Conservation (phyloP, 1,284 basidiomycete species). For the Sutorius eximius region DNA sequence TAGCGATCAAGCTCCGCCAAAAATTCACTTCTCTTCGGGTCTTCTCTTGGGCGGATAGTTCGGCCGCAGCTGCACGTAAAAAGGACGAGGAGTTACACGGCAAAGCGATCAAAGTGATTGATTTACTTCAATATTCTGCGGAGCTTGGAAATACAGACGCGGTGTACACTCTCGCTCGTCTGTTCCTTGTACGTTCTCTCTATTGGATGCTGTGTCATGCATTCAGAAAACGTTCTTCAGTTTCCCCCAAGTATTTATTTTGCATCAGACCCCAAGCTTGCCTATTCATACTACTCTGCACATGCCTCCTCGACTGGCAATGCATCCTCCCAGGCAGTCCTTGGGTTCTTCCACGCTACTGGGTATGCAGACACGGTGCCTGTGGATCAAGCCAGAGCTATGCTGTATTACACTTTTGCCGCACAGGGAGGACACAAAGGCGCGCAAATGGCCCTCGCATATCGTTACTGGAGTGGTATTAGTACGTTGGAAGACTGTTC, state of each 20-base stretch:
- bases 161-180: constrained; percentile 64
- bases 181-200: constrained; percentile 51
- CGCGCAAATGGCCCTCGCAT: constrained; percentile 91
- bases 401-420: constrained; percentile 92
- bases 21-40: constrained; percentile 47
- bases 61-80: constrained; percentile 44
- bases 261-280: constrained; percentile 55
- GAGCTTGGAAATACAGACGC: constrained; percentile 80
- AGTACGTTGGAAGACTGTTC: constrained; percentile 86
- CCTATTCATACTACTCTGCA: constrained; percentile 57
- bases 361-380: constrained; percentile 76
- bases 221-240: constrained; percentile 36
- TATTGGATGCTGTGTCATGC: neutral
- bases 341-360: constrained; percentile 87
- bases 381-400: constrained; percentile 72
- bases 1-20: constrained; percentile 60
- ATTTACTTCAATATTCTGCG: constrained; percentile 75
- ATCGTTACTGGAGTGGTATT: constrained; percentile 95
- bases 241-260: constrained; percentile 71
- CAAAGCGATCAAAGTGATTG: constrained; percentile 74
- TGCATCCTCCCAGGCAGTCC: constrained; percentile 78
- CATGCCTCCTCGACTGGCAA: constrained; percentile 74
- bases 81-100: constrained; percentile 61
- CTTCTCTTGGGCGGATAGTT: constrained; percentile 45
- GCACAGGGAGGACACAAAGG: constrained; percentile 84